A percentile compares a stretch with the other conserved stretches of the same genome.
Evolutionary conservation across 129 eudicot species (phyloP).

Genomic region (Flaveria brownii): DNA sequence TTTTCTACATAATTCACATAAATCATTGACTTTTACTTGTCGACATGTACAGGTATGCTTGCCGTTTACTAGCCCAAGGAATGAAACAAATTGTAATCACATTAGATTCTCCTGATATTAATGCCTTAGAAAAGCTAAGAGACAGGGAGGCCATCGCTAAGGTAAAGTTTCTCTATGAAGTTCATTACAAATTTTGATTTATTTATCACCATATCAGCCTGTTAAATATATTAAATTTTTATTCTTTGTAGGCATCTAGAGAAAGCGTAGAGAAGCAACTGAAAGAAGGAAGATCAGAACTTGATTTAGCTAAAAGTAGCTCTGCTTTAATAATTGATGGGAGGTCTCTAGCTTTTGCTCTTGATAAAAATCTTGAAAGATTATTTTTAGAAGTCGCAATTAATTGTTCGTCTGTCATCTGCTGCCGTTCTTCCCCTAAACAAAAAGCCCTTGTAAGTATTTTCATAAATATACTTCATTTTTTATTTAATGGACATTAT

Average conservation of each 20-base stretch:
- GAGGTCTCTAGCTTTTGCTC: constrained; percentile 77
- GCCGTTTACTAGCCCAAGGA: constrained; percentile 77
- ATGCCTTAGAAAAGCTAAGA: constrained; percentile 59
- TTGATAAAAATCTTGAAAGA: constrained; percentile 57
- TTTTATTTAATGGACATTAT: not conserved
- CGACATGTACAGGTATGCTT: constrained; percentile 63
- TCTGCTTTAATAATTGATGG: constrained; percentile 94
- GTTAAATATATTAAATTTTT: constrained; percentile 20
- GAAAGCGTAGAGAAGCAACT: constrained; percentile 72
- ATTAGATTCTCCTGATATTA: constrained; percentile 65
- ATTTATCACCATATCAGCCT: not conserved
- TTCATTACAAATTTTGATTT: not conserved
- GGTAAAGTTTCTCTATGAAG: constrained; percentile 44
- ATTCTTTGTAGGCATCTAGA: constrained; percentile 60
- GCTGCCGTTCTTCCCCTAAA: constrained; percentile 98
- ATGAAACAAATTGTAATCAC: constrained; percentile 88
- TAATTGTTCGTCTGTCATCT: constrained; percentile 80
- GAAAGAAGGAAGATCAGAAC: constrained; percentile 57
- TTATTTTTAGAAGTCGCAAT: constrained; percentile 76
- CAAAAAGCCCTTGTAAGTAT: constrained; percentile 96
- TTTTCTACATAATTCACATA: not conserved
- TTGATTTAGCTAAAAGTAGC: constrained; percentile 48
- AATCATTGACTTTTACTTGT: constrained; percentile 2
- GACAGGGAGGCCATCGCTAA: constrained; percentile 70
- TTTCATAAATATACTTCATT: not conserved